These are phyloP conservation scores for Helianthus annuus DNA, from an alignment of 129 eudicot species.

Conservation along the genomic window HanXRQr2.0-SUNRISE NC_035437.2:29081278-29081777, in stretches of 20 bases:
- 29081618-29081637: conserved; percentile 92
- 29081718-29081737: background rate
- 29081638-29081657: conserved; percentile 94
- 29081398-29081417: conserved; percentile 94
- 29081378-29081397: conserved; percentile 93
- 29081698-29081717: conserved; percentile 76
- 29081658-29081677: conserved; percentile 93
- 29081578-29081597: conserved; percentile 98
- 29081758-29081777: background rate
- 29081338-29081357: background rate
- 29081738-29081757: background rate
- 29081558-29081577: conserved; percentile 98
- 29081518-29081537: conserved; percentile 11
- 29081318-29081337: background rate
- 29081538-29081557: conserved; percentile 67
- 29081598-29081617: conserved; percentile 96
- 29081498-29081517: background rate
- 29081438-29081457: conserved; percentile 92
- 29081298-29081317: conserved; percentile 72
- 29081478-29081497: background rate
- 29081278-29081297: conserved; percentile 96
- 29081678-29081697: conserved; percentile 83
- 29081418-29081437: conserved; percentile 99
- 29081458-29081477: conserved; percentile 63
- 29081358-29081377: conserved; percentile 13